Evolutionary conservation across 192 early-diverging fungal species (phyloP).

Genomic region (Linnemannia elongata): DNA sequence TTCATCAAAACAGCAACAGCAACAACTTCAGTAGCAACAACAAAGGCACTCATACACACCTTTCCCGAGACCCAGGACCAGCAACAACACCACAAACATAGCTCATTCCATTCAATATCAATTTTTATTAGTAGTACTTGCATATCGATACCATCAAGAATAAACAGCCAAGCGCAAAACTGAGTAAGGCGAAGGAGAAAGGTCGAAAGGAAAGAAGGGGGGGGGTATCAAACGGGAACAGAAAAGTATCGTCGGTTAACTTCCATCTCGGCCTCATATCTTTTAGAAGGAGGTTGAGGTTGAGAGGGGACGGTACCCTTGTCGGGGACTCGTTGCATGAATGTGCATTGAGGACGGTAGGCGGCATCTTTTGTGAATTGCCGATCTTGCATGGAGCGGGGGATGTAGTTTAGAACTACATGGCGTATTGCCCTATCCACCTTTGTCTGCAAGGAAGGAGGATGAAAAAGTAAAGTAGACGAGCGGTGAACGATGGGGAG

Average conservation of each 20-base stretch:
- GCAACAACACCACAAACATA: not conserved
- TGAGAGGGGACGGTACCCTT: constrained; percentile 6
- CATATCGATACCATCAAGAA: not conserved
- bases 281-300: constrained; percentile 6
- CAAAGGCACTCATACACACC: too few relatives aligned
- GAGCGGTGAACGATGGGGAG: not conserved
- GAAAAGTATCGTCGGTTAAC: not conserved
- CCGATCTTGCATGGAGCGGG: not conserved
- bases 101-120: not conserved
- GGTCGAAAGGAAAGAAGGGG: not conserved
- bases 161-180: not conserved
- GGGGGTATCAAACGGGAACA: not conserved
- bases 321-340: constrained; percentile 10
- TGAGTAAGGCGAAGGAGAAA: not conserved
- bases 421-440: constrained; percentile 4
- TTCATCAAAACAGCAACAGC: not conserved
- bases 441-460: not conserved
- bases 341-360: constrained; percentile 10
- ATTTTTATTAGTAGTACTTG: not conserved
- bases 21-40: not conserved
- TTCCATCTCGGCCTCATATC: constrained; percentile 5
- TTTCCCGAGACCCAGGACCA: not conserved
- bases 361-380: constrained; percentile 20
- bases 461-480: not conserved
- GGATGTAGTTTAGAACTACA: constrained; percentile 18